Conservation (phyloP, 2,329 filamentous ascomycete genomes). For the Cercospora zeina region DNA sequence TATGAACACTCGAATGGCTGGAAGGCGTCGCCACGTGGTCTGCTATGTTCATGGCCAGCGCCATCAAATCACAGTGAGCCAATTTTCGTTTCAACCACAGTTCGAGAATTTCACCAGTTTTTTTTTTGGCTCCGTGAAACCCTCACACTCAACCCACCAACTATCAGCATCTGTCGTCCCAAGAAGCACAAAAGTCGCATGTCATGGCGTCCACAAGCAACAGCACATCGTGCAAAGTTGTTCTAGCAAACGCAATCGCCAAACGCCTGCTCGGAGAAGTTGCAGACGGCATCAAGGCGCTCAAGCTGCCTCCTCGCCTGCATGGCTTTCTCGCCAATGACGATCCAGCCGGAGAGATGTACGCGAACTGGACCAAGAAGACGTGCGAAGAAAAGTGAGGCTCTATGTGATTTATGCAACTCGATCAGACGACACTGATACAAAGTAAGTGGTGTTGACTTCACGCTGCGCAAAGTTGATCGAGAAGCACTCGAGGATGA, state of each 20-base stretch:
- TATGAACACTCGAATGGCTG: not conserved
- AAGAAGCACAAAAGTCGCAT: not conserved
- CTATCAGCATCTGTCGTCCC: not conserved
- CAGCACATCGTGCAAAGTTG: slow-evolving; percentile 74
- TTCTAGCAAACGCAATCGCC: slow-evolving; percentile 83
- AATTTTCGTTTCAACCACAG: slow-evolving; percentile 8
- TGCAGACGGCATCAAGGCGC: slow-evolving; percentile 68
- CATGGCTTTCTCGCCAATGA: slow-evolving; percentile 90
- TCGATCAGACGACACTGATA: slow-evolving; percentile 8
- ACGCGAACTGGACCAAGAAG: slow-evolving; percentile 96
- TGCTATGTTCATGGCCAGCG: not conserved
- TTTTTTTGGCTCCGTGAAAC: not conserved
- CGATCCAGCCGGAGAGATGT: slow-evolving; percentile 87
- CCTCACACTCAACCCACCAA: not conserved
- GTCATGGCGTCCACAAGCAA: slow-evolving; percentile 10
- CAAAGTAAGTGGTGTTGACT: slow-evolving; percentile 70
- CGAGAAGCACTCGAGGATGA: slow-evolving; percentile 89
- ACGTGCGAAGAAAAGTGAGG: slow-evolving; percentile 93
- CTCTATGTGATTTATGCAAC: slow-evolving; percentile 15
- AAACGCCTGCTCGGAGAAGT: slow-evolving; percentile 79
- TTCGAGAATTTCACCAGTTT: slow-evolving; percentile 1
- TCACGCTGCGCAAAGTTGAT: slow-evolving; percentile 78
- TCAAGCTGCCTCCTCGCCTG: slow-evolving; percentile 73
- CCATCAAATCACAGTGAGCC: slow-evolving; percentile 12
- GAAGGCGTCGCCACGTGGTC: slow-evolving; percentile 4